phyloP scores from a whole-genome alignment of 768 basidiomycete species.

The Epithele typhae region DNA sequence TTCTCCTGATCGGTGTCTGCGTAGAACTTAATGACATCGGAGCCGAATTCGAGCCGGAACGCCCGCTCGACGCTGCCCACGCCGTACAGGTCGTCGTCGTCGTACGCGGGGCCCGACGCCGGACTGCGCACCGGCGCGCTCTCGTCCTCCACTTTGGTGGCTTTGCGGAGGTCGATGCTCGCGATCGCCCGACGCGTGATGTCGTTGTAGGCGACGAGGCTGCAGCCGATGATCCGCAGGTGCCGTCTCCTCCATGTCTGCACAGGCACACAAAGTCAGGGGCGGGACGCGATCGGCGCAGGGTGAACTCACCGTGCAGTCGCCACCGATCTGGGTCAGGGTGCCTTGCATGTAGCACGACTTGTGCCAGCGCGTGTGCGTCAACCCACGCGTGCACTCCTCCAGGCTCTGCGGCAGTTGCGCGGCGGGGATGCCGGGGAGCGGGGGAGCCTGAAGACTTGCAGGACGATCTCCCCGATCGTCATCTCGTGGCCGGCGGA shows the following conservation, averaged over 20 bases:
- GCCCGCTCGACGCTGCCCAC: slow-evolving; percentile 71
- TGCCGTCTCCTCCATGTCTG: slow-evolving; percentile 83
- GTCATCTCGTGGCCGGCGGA: slow-evolving; percentile 60
- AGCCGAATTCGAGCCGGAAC: slow-evolving; percentile 79
- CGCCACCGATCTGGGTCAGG: slow-evolving; percentile 90
- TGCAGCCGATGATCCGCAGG: slow-evolving; percentile 81
- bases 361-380: slow-evolving; percentile 93
- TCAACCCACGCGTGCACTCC: slow-evolving; percentile 83
- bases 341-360: slow-evolving; percentile 90
- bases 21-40: slow-evolving; percentile 80
- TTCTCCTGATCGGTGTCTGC: slow-evolving; percentile 92
- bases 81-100: slow-evolving; percentile 60
- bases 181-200: slow-evolving; percentile 87
- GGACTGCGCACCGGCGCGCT: slow-evolving; percentile 44
- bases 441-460: slow-evolving; percentile 87
- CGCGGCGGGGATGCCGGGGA: slow-evolving; percentile 76
- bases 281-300: background rate
- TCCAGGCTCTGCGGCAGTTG: slow-evolving; percentile 90
- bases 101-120: slow-evolving; percentile 38
- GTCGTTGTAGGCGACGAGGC: slow-evolving; percentile 86
- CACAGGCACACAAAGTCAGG: slow-evolving; percentile 5
- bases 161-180: slow-evolving; percentile 89
- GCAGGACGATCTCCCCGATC: slow-evolving; percentile 84
- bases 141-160: slow-evolving; percentile 71
- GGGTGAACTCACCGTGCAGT: slow-evolving; percentile 69